A percentile compares a stretch with the other conserved stretches of the same genome.
Evolutionary conservation across 306 rosid species (phyloP).

Genomic region (Pueraria montana): DNA sequence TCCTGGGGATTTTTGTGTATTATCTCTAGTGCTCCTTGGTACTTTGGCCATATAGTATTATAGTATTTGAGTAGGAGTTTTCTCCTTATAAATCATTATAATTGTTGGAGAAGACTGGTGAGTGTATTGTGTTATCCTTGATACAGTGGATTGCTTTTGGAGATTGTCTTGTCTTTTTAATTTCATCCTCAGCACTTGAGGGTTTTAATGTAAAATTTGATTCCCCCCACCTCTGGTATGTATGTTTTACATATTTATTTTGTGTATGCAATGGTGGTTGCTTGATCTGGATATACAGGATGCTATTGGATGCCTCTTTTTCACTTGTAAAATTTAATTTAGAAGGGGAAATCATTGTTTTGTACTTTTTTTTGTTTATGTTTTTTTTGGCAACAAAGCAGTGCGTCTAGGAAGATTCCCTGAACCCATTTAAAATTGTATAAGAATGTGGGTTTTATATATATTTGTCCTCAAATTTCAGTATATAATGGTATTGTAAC

Average conservation of each 20-base stretch:
- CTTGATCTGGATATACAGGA: slow-evolving; percentile 32
- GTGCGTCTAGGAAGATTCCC: slow-evolving; percentile 22
- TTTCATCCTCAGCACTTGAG: slow-evolving; percentile 7
- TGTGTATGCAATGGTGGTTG: background rate
- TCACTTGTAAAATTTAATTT: slow-evolving; percentile 4
- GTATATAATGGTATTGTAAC: background rate
- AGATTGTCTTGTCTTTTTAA: background rate
- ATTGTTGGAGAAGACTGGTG: slow-evolving; percentile 1
- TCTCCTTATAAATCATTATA: slow-evolving; percentile 24
- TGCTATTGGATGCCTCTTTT: background rate
- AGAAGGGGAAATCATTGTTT: background rate
- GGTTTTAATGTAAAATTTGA: slow-evolving; percentile 15
- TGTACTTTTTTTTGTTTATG: background rate
- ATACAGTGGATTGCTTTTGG: slow-evolving; percentile 25
- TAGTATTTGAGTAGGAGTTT: slow-evolving; percentile 20
- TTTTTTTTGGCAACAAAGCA: background rate
- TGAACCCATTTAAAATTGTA: slow-evolving; percentile 29
- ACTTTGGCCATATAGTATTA: background rate
- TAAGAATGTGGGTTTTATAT: slow-evolving; percentile 8
- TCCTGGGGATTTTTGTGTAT: background rate
- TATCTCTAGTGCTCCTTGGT: background rate
- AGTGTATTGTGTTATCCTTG: background rate
- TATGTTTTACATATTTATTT: background rate
- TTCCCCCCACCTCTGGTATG: background rate
- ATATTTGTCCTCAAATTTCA: slow-evolving; percentile 1